A percentile compares a stretch with the other conserved stretches of the same genome.
Evolutionary conservation across 176 grass and related monocot genomes (phyloP).

Genomic region (Carex scoparia): DNA sequence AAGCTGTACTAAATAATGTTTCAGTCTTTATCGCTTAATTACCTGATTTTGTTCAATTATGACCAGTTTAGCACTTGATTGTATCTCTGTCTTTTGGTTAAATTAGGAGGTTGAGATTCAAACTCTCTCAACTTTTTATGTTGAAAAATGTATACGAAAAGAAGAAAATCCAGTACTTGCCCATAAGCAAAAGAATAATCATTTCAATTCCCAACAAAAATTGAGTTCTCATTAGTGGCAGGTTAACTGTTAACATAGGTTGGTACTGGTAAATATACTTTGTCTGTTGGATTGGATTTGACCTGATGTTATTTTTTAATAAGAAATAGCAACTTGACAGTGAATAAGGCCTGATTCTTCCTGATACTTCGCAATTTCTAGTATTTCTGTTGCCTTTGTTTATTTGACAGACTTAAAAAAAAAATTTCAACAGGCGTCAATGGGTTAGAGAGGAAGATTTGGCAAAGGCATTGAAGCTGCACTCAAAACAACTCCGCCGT

Average conservation of each 20-base stretch:
- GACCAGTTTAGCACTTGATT: neutral
- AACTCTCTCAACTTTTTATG: neutral
- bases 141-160: neutral
- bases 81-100: neutral
- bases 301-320: neutral
- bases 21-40: neutral
- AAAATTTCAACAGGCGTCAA: constrained; percentile 54
- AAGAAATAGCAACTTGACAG: neutral
- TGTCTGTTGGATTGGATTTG: neutral
- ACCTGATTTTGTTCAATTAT: neutral
- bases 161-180: neutral
- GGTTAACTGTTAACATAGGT: neutral
- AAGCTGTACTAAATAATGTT: neutral
- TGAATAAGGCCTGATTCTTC: neutral
- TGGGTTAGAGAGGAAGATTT: constrained; percentile 98
- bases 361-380: neutral
- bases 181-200: neutral
- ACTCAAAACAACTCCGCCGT: constrained; percentile 77
- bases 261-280: neutral
- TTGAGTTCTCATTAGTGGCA: neutral
- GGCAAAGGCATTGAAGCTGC: constrained; percentile 85
- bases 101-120: neutral
- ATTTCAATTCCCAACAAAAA: neutral
- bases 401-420: neutral
- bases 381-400: neutral